Base-by-base conservation (phyloP, 495 filamentous ascomycete genomes). In the Evernia prunastri region DNA sequence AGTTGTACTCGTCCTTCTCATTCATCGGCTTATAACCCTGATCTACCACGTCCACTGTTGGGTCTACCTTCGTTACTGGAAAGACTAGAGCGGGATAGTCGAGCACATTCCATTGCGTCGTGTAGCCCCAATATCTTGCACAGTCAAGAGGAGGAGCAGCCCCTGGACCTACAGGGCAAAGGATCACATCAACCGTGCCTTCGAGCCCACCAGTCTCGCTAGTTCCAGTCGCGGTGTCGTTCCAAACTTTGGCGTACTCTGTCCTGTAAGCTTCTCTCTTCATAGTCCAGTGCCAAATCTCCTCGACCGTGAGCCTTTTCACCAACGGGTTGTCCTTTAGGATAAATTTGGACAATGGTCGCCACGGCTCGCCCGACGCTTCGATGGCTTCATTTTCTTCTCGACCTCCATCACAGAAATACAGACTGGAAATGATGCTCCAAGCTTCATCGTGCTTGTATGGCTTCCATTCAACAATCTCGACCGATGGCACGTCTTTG, bases 51-150 rank as follows among this genome's bases (percentile, higher is more conserved):
- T 80, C 78, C 9, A 67, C 51, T 13, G 58, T 66, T 31, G 69
- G 67, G 43, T 73, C 71, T 8, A 71, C 71, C 40, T 67, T 71
- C n/a, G 71, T 66, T 0, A 73, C 71, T 18, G 72, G 72, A 68
- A 89, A 86, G 0, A 84, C 75, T 4, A 77, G 72, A 27, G 79
- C 81, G 13, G 86, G 89, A 65, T 86, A 86, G 69, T 90, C 87
- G 0, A 90, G 73, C 42, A 89, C 68, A 67, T 92, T 91, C 87
- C 88, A 92, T 64, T 89, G 83, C 4, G 78, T 75, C 0, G 86
- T 89, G 60, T 90, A 92, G 18, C 81, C 80, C 88, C 87, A 89
- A 70, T 88, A 89, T 20, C 81, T 80, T 0, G 82, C 77, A 18
- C 82, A 83, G 40, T 82, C 81, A 56, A 86, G 79, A 59, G 79